These are phyloP conservation scores for Sporothrix phasma DNA, from an alignment of 2,329 filamentous ascomycete genomes.

Conservation along the genomic window DNA sequence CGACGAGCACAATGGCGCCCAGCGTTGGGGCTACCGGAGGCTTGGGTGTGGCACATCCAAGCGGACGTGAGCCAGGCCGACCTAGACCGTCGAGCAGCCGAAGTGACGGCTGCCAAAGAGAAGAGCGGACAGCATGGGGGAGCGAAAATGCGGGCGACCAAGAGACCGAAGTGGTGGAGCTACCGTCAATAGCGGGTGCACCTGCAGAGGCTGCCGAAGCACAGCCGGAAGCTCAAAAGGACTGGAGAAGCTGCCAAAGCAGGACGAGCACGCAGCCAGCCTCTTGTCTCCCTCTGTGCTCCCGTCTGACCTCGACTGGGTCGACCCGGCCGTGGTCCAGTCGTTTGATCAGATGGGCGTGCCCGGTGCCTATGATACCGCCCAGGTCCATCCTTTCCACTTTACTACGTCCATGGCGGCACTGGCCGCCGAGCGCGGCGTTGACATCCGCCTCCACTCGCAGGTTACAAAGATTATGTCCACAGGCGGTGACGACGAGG, in stretches of 20 bases:
- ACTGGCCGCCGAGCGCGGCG: constrained; percentile 60
- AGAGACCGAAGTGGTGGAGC: no score
- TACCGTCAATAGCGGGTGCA: background rate
- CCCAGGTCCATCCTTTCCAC: constrained; percentile 85
- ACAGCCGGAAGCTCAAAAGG: constrained; percentile 26
- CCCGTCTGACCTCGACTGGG: constrained; percentile 76
- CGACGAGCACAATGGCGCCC: constrained; percentile 67
- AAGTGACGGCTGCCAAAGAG: constrained; percentile 20
- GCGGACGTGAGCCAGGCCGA: constrained; percentile 26
- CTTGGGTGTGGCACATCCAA: constrained; percentile 59
- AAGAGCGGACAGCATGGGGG: background rate
- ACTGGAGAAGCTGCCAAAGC: constrained; percentile 54
- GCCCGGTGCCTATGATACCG: constrained; percentile 61
- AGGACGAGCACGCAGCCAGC: constrained; percentile 38
- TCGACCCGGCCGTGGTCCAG: constrained; percentile 55
- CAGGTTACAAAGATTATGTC: constrained; percentile 56
- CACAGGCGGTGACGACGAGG: constrained; percentile 20
- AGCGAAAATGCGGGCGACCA: no score
- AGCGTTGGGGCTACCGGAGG: constrained; percentile 77
- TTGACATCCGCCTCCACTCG: constrained; percentile 55
- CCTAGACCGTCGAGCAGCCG: constrained; percentile 11
- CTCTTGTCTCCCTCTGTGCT: constrained; percentile 49
- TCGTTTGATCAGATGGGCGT: constrained; percentile 74
- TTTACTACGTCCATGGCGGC: constrained; percentile 80
- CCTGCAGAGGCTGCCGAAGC: background rate